Base-by-base conservation (phyloP, 108 stramenopile genomes). In the Mediolabrus comicus region DNA sequence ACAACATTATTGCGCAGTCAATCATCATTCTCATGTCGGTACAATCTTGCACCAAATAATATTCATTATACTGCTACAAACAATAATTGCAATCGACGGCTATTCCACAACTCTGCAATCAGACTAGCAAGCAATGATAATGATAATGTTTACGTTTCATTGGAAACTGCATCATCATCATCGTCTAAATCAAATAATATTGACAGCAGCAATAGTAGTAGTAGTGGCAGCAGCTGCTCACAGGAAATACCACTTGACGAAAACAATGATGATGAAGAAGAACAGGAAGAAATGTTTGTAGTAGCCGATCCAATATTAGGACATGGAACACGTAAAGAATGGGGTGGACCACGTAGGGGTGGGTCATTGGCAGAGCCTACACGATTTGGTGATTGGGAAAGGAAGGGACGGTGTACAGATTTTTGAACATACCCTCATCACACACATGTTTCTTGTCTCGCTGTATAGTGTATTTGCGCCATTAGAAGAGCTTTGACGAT, bases 381-480 rank as follows among this genome's bases (percentile, higher is more conserved):
- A 24, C 79, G 98, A 25, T 99, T 91, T 82, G 98, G 98, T 11
- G 98, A 99, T 80, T 99, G 98, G 98, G 98, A 99, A 78, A 86
- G 98, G 27, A 95, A 97, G 69, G 98, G 98, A 1, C 76, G 98
- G 12, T 96, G 94, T 56, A 91, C 95, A 12, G 98, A 99, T 74
- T 99, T 99, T 72, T 93, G 64, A 81, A 2, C 3, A 41, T 10
- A 10, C n/a, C n/a, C n/a, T n/a, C n/a, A n/a, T n/a, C n/a, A n/a
- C n/a, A n/a, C n/a, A n/a, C n/a, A n/a, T n/a, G n/a, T n/a, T n/a
- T n/a, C n/a, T n/a, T n/a, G n/a, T n/a, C n/a, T n/a, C n/a, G n/a
- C n/a, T n/a, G n/a, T n/a, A n/a, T n/a, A n/a, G n/a, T n/a, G n/a
- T n/a, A n/a, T n/a, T n/a, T n/a, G n/a, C n/a, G n/a, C n/a, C n/a